phyloP scores from a whole-genome alignment of 75 land plant species.

The Chamaecyparis obtusa region DNA sequence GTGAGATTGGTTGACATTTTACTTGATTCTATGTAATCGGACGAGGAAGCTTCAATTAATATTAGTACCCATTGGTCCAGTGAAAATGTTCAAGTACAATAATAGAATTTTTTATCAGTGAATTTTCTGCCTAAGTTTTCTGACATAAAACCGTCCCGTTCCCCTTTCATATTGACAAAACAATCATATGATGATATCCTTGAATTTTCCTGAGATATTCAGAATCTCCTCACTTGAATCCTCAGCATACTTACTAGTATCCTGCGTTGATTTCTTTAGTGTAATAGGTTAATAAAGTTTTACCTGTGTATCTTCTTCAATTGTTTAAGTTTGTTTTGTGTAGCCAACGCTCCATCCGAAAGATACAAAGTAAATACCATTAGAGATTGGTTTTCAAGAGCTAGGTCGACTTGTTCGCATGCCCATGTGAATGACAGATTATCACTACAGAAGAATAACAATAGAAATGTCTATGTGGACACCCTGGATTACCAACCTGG shows the following conservation, averaged over 20 bases:
- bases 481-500: background rate
- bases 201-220: background rate
- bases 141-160: background rate
- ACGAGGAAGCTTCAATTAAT: too few relatives aligned
- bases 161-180: background rate
- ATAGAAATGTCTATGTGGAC: background rate
- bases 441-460: background rate
- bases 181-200: background rate
- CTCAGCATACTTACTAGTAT: background rate
- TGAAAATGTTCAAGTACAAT: too few relatives aligned
- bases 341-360: background rate
- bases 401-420: background rate
- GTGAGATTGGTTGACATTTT: too few relatives aligned
- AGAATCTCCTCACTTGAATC: background rate
- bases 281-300: background rate
- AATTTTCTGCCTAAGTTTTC: background rate
- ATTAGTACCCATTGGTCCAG: too few relatives aligned
- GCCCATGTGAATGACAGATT: background rate
- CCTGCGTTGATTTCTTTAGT: background rate
- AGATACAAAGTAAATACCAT: slow-evolving; percentile 4
- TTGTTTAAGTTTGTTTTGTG: background rate
- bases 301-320: background rate
- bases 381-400: background rate
- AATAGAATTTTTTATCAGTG: too few relatives aligned
- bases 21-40: too few relatives aligned